Evolutionary conservation across 768 basidiomycete species (phyloP).

Genomic region (Kwoniella pini): DNA sequence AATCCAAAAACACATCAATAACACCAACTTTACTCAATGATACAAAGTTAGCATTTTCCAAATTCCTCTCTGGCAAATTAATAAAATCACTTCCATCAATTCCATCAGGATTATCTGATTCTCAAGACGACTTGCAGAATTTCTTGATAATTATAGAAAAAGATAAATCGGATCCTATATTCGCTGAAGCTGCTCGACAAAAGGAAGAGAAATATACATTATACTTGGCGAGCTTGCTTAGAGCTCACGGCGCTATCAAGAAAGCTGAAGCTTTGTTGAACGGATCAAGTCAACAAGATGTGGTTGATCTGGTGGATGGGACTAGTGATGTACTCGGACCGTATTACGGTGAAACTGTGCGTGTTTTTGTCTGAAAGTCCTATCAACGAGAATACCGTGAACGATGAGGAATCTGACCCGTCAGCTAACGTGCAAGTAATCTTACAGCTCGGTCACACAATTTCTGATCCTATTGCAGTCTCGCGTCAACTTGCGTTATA

Average conservation of each 20-base stretch:
- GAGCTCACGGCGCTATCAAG: conserved; percentile 62
- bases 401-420: too few species aligned
- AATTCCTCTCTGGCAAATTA: conserved; percentile 64
- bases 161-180: conserved; percentile 60
- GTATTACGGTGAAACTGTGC: conserved; percentile 41
- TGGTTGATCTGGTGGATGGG: conserved; percentile 63
- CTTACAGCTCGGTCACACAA: conserved; percentile 70
- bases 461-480: conserved; percentile 77
- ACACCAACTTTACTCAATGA: conserved; percentile 63
- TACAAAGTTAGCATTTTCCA: conserved; percentile 66
- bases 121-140: conserved; percentile 58
- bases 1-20: conserved; percentile 54
- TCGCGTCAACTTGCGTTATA: conserved; percentile 76
- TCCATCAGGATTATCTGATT: conserved; percentile 60
- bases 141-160: conserved; percentile 65
- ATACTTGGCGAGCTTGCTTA: conserved; percentile 74
- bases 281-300: conserved; percentile 54
- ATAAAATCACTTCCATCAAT: conserved; percentile 64
- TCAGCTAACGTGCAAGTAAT: background rate
- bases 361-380: background rate
- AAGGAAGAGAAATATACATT: conserved; percentile 91
- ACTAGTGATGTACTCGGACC: conserved; percentile 73
- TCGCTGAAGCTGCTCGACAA: conserved; percentile 70
- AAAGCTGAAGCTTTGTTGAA: conserved; percentile 59
- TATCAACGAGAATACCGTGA: background rate